phyloP scores from a whole-genome alignment of 345 rosid species.

The Conringia planisiliqua region DNA sequence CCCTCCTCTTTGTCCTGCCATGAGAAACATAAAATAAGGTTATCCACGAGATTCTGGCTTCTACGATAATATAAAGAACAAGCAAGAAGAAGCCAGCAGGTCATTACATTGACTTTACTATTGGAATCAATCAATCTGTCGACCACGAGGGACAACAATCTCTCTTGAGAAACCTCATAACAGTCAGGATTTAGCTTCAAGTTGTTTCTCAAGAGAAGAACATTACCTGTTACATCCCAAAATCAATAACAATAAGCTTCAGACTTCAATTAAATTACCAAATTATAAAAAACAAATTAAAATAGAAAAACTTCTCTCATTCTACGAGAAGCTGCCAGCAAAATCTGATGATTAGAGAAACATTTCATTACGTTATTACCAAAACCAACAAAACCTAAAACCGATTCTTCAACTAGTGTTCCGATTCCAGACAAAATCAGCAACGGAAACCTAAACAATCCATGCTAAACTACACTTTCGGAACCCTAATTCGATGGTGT shows the following conservation, averaged over 20 bases:
- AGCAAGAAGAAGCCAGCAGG: neutral
- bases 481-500: neutral
- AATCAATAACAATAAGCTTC: neutral
- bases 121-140: constrained; percentile 94
- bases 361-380: neutral
- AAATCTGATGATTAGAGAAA: neutral
- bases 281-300: too few relatives aligned
- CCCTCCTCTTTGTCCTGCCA: constrained; percentile 82
- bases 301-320: too few relatives aligned
- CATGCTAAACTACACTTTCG: neutral
- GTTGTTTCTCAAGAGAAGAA: constrained; percentile 79
- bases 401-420: neutral
- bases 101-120: constrained; percentile 78
- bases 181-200: constrained; percentile 76
- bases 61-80: neutral
- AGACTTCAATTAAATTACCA: neutral
- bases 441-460: constrained; percentile 1
- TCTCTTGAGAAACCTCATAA: constrained; percentile 92
- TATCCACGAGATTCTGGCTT: neutral
- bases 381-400: constrained; percentile 16
- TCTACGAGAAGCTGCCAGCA: too few relatives aligned
- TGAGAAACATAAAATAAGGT: constrained; percentile 3
- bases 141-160: constrained; percentile 80
- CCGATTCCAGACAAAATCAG: neutral
- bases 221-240: constrained; percentile 62